phyloP scores from a whole-genome alignment of 2,329 filamentous ascomycete species.

The Fusarium albidum region DNA sequence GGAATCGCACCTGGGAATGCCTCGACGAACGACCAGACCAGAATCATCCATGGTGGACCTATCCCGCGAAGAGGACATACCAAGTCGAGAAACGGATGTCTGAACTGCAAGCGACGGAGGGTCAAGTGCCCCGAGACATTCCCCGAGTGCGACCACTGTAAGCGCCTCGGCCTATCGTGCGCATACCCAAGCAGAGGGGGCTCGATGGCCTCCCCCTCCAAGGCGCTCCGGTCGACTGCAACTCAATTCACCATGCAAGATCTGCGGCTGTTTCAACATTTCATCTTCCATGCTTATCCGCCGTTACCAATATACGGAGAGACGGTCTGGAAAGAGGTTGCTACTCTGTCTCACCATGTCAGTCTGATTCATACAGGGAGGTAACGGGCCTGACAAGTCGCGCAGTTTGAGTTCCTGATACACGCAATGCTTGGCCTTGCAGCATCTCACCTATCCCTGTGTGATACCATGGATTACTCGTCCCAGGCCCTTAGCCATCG shows the following conservation, averaged over 20 bases:
- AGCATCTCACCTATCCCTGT: conserved; percentile 45
- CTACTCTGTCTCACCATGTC: conserved; percentile 45
- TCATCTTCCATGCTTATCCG: conserved; percentile 52
- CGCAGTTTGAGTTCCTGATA: conserved; percentile 48
- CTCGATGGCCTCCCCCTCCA: neutral
- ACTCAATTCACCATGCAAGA: conserved; percentile 51
- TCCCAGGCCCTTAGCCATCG: conserved; percentile 44
- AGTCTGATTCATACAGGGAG: conserved; percentile 2
- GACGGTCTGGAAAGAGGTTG: conserved; percentile 45
- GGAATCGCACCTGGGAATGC: conserved; percentile 1
- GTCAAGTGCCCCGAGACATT: conserved; percentile 33
- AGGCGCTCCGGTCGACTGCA: conserved; percentile 11
- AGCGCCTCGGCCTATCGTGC: conserved; percentile 25
- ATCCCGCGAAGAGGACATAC: conserved; percentile 25
- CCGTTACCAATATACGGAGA: conserved; percentile 45
- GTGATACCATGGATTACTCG: conserved; percentile 27
- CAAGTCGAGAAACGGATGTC: conserved; percentile 31
- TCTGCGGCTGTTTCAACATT: conserved; percentile 60
- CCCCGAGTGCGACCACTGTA: conserved; percentile 26
- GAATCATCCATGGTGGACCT: neutral
- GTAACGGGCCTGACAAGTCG: neutral
- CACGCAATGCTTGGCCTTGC: conserved; percentile 49
- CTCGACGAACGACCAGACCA: neutral
- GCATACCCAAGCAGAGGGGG: conserved; percentile 24
- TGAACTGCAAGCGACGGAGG: conserved; percentile 34